phyloP scores from a whole-genome alignment of 345 rosid species.

The Rhodomyrtus tomentosa region DNA sequence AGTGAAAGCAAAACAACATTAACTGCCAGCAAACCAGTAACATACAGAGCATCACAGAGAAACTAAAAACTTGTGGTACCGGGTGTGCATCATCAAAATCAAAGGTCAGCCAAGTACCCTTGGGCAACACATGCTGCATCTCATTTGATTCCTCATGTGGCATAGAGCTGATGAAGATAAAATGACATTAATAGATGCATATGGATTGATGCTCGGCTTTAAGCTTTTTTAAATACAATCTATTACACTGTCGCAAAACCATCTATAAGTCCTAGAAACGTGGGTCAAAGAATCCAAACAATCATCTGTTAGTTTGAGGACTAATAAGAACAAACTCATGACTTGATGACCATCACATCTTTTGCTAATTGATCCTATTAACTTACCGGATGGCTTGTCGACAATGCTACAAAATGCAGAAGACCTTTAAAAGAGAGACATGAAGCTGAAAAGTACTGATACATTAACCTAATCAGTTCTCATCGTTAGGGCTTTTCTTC shows the following conservation, averaged over 20 bases:
- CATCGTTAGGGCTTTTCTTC: neutral
- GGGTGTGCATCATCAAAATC: constrained; percentile 81
- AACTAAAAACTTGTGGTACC: constrained; percentile 22
- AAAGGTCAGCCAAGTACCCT: constrained; percentile 73
- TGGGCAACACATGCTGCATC: constrained; percentile 38
- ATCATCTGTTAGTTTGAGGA: neutral
- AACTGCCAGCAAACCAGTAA: neutral
- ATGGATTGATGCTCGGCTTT: neutral
- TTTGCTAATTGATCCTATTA: neutral
- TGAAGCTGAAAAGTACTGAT: neutral
- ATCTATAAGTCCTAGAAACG: neutral
- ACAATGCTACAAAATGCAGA: neutral
- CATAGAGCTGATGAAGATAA: constrained; percentile 28
- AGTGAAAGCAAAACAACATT: neutral
- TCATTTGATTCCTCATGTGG: constrained; percentile 36
- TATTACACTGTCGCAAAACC: neutral
- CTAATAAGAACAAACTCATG: neutral
- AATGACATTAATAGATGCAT: neutral
- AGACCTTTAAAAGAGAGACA: neutral
- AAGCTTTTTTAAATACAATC: neutral
- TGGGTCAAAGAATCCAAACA: neutral
- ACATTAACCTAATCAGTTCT: neutral
- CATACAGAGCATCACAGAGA: neutral
- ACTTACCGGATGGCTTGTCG: neutral
- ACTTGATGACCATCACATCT: neutral